These are phyloP conservation scores for Annulohypoxylon bovei DNA, from an alignment of 495 filamentous ascomycete species.

Conservation along the genomic window DNA sequence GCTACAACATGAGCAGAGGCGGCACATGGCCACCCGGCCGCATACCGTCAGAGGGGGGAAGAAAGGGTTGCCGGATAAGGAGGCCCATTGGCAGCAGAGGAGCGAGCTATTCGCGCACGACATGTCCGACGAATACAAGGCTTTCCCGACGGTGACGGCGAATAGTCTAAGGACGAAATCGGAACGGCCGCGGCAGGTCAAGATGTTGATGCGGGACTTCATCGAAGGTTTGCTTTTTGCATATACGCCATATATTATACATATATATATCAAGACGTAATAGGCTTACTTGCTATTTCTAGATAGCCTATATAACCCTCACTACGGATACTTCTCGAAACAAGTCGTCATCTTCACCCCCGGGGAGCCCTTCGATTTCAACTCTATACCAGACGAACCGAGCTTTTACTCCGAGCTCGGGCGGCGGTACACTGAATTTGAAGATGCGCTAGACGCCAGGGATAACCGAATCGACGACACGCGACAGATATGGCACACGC, in stretches of 20 bases:
- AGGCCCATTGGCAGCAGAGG: conserved; percentile 83
- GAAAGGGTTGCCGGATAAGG: conserved; percentile 40
- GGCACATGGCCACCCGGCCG: conserved; percentile 39
- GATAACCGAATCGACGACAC: conserved; percentile 69
- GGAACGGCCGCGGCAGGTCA: conserved; percentile 85
- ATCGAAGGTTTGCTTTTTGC: conserved; percentile 77
- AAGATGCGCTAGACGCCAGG: conserved; percentile 81
- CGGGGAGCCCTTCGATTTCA: conserved; percentile 93
- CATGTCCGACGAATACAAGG: conserved; percentile 78
- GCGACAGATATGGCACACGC: conserved; percentile 97
- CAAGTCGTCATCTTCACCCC: conserved; percentile 96
- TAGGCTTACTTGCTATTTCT: background rate
- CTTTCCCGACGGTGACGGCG: conserved; percentile 86
- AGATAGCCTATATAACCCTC: conserved; percentile 97
- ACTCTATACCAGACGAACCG: conserved; percentile 77
- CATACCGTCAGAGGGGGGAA: conserved; percentile 28
- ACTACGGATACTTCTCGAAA: conserved; percentile 98
- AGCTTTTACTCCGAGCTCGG: conserved; percentile 81
- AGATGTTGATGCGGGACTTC: conserved; percentile 97
- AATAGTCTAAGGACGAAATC: conserved; percentile 73
- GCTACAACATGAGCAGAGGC: conserved; percentile 42
- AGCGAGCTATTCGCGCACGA: conserved; percentile 75
- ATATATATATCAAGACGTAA: background rate
- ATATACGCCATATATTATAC: background rate
- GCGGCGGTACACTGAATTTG: conserved; percentile 85